A percentile compares a stretch with the other conserved stretches of the same genome.
phyloP scores from a whole-genome alignment of 2,329 filamentous ascomycete genomes.

The Septoria petroselini region DNA sequence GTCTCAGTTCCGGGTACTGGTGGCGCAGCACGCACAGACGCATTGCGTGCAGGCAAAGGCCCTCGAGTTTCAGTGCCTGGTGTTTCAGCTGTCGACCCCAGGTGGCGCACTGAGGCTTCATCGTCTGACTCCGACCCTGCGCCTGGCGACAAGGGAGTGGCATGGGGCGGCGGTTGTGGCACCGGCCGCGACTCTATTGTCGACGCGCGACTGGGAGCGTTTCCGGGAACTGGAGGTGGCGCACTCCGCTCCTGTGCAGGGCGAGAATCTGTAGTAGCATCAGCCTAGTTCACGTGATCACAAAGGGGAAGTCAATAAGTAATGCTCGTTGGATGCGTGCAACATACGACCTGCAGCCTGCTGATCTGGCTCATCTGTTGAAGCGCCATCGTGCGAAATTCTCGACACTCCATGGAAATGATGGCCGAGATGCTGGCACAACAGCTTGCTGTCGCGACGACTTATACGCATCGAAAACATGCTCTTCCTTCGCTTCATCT shows the following conservation, averaged over 20 bases:
- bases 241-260: constrained; percentile 21
- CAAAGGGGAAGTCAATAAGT: constrained; percentile 4
- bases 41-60: constrained; percentile 33
- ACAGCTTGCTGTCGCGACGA: constrained; percentile 11
- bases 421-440: constrained; percentile 7
- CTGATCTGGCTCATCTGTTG: constrained; percentile 9
- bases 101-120: constrained; percentile 61
- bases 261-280: constrained; percentile 22
- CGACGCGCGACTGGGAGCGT: constrained; percentile 16
- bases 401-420: constrained; percentile 9
- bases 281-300: constrained; percentile 11
- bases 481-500: constrained; percentile 30
- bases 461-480: constrained; percentile 14
- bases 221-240: constrained; percentile 24
- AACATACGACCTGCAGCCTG: constrained; percentile 14
- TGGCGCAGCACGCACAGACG: constrained; percentile 37
- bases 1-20: constrained; percentile 33
- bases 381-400: constrained; percentile 18
- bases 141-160: constrained; percentile 58
- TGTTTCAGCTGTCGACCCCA: constrained; percentile 43
- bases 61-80: constrained; percentile 32
- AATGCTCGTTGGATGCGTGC: constrained; percentile 17
- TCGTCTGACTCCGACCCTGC: constrained; percentile 86
- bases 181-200: constrained; percentile 33
- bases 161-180: constrained; percentile 37